phyloP scores from a whole-genome alignment of 768 basidiomycete genomes.

The Phlebiopsis flavidoalba region DNA sequence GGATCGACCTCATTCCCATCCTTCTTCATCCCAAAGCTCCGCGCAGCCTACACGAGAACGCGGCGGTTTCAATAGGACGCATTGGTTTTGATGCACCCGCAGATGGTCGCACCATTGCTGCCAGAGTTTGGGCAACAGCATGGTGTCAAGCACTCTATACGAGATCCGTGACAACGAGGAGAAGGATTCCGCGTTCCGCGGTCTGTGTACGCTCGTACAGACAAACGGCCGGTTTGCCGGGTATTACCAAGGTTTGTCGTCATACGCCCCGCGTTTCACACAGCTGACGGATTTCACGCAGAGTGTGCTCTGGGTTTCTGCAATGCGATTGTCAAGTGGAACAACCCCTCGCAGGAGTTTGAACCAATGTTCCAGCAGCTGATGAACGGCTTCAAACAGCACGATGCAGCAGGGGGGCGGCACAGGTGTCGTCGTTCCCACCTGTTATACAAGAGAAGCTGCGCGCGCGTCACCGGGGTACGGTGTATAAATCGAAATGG shows the following conservation, averaged over 20 bases:
- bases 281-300: conserved; percentile 35
- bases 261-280: background rate
- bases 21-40: conserved; percentile 90
- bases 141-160: conserved; percentile 95
- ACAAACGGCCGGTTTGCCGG: conserved; percentile 90
- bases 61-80: conserved; percentile 95
- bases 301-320: conserved; percentile 97
- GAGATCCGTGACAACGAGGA: conserved; percentile 99
- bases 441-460: conserved; percentile 86
- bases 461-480: conserved; percentile 81
- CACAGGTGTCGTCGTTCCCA: conserved; percentile 80
- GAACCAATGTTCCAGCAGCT: conserved; percentile 93
- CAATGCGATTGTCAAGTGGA: conserved; percentile 96
- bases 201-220: conserved; percentile 93
- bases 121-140: conserved; percentile 86
- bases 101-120: conserved; percentile 82
- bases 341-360: conserved; percentile 83
- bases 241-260: conserved; percentile 80
- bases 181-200: conserved; percentile 98
- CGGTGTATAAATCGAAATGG: conserved; percentile 44
- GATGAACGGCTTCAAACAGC: conserved; percentile 84
- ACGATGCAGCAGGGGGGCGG: conserved; percentile 78
- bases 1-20: conserved; percentile 88
- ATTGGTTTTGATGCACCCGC: conserved; percentile 92
- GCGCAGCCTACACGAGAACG: conserved; percentile 93